Evolutionary conservation across 495 filamentous ascomycete species (phyloP), one percentile per base, ranked within the genome.

Genomic region (Niebla homalea): DNA sequence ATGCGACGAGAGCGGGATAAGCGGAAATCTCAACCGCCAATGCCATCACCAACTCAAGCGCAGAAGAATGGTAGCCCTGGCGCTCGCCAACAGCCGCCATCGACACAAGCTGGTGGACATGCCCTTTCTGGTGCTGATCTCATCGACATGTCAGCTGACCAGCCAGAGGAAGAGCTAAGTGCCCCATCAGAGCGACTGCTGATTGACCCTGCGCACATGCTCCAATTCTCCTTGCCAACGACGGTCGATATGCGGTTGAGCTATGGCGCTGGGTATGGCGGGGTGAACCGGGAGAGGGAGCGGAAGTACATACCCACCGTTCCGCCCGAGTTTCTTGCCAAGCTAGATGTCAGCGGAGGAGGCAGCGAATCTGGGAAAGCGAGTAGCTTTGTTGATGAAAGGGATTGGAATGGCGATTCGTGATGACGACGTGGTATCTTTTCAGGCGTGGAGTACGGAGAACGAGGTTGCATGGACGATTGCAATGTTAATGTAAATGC

Each of bases 261-360:
- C 55, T 99, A 92, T 59, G 92, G 92, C 8, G 90, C 93, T 23
- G 92, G 92, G 12, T 87, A 95, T 55, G 92, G 92, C 4, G 92
- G 92, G 0, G 72, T 89, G 23, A 95, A 99, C 64, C 75, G 82
- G 46, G 92, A 99, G 63, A 73, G 88, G 40, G 92, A 92, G 62
- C 73, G 87, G 50, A 95, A 94, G 66, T 99, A 96, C 59, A 89
- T 94, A n/a, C 92, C 92, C 4, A 94, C 84, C 0, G 87, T 97
- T 22, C 89, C 93, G 21, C 82, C 89, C 2, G 92, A 99, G 64
- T 94, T 95, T 57, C 67, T 99, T 25, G 83, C 82, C 43, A 93
- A 85, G 67, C 73, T 99, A 32, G 92, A 97, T 70, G 73, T 82
- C 19, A 71, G 50, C 46, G 66, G 68, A 10, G 52, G 42, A n/a